Evolutionary conservation across 2,329 filamentous ascomycete genomes (phyloP).

Genomic region (Fusarium floridanum): DNA sequence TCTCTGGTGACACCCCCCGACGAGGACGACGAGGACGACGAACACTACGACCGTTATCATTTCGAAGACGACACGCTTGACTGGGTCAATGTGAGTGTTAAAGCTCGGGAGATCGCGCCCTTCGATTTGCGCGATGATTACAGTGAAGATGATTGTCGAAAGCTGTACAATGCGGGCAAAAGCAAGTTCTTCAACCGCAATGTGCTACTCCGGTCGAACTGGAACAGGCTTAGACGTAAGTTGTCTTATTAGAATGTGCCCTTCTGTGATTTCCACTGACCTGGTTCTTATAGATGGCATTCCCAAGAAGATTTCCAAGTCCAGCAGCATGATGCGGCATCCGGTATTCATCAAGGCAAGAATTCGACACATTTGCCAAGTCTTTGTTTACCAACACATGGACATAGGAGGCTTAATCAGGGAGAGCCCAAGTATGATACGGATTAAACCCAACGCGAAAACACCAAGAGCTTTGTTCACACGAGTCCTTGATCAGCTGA

Average conservation of each 20-base stretch:
- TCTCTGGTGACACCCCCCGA: not conserved
- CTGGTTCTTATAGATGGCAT: not conserved
- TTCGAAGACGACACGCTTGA: not conserved
- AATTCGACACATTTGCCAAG: not conserved
- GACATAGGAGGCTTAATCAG: not conserved
- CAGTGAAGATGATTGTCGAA: not conserved
- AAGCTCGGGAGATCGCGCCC: not conserved
- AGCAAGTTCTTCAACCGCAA: not conserved
- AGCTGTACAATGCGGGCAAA: not conserved
- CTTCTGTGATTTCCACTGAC: not conserved
- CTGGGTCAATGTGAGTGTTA: not conserved
- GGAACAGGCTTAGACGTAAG: not conserved
- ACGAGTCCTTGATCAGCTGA: too few species aligned
- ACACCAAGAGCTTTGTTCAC: too few species aligned
- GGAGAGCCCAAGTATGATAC: not conserved
- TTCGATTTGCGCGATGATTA: not conserved
- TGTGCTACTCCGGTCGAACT: not conserved
- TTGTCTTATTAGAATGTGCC: not conserved
- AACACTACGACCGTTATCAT: not conserved
- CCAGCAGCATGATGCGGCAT: not conserved
- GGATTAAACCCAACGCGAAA: too few species aligned
- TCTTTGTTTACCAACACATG: not conserved
- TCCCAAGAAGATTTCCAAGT: not conserved
- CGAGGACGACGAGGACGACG: too few species aligned
- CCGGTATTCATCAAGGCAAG: not conserved